Evolutionary conservation across 176 grass and related monocot genomes (phyloP).

Genomic region (Guadua angustifolia): DNA sequence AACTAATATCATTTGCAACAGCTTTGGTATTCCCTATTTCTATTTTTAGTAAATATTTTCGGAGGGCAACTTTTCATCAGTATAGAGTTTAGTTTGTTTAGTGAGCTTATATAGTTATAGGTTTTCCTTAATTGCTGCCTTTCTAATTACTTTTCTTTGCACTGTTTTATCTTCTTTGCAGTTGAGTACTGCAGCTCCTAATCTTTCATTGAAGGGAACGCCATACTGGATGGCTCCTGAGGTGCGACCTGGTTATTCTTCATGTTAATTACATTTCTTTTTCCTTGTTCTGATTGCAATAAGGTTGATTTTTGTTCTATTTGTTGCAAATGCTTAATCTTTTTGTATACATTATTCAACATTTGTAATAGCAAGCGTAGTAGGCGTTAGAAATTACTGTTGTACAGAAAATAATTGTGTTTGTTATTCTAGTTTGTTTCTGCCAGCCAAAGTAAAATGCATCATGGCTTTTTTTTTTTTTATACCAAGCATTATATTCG

Average conservation of each 20-base stretch:
- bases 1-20: background rate
- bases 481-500: conserved; percentile 8
- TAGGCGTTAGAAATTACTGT: background rate
- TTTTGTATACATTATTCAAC: conserved; percentile 10
- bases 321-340: conserved; percentile 13
- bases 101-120: conserved; percentile 2
- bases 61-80: background rate
- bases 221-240: conserved; percentile 99
- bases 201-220: conserved; percentile 91
- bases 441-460: conserved; percentile 19
- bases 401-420: background rate
- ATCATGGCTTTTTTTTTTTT: conserved; percentile 1
- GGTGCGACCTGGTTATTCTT: conserved; percentile 52
- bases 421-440: conserved; percentile 16
- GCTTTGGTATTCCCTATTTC: conserved; percentile 2
- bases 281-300: background rate
- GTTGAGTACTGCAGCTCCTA: conserved; percentile 78
- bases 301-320: conserved; percentile 30
- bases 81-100: conserved; percentile 6
- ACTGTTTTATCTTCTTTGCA: conserved; percentile 48
- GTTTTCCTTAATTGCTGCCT: conserved; percentile 13
- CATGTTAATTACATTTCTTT: conserved; percentile 10
- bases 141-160: conserved; percentile 25
- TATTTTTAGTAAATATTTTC: conserved; percentile 16
- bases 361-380: background rate